These are phyloP conservation scores for Mycena indigotica DNA, from an alignment of 768 basidiomycete species.

Conservation along the genomic window DNA sequence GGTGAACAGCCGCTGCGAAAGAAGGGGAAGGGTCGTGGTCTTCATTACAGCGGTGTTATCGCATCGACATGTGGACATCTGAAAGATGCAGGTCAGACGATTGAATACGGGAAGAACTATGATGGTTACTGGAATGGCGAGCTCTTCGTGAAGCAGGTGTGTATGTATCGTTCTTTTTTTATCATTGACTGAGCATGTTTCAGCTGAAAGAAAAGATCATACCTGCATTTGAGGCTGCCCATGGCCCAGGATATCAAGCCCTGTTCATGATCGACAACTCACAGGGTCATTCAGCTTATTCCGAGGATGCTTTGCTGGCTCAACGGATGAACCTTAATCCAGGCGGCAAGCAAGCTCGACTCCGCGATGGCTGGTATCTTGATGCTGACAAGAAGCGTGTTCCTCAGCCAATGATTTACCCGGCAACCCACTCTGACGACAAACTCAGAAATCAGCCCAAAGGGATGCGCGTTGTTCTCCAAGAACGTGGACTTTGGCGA, in stretches of 20 bases:
- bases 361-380: conserved; percentile 25
- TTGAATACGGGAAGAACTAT: conserved; percentile 49
- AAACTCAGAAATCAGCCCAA: conserved; percentile 26
- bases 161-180: conserved; percentile 15
- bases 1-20: conserved; percentile 37
- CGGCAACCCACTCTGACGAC: conserved; percentile 28
- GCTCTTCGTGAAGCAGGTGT: conserved; percentile 27
- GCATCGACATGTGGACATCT: conserved; percentile 36
- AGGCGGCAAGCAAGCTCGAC: conserved; percentile 25
- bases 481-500: conserved; percentile 28
- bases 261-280: conserved; percentile 28
- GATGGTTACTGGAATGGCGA: conserved; percentile 42
- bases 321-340: conserved; percentile 29
- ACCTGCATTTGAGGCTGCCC: conserved; percentile 34
- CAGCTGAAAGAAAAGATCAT: conserved; percentile 33
- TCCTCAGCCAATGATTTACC: conserved; percentile 29
- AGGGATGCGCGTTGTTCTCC: conserved; percentile 34
- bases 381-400: not conserved
- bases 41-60: conserved; percentile 42
- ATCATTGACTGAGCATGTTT: not conserved
- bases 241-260: conserved; percentile 12
- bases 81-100: conserved; percentile 31
- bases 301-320: conserved; percentile 21
- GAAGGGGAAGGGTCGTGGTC: conserved; percentile 40
- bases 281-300: conserved; percentile 29